Percentiles rank a stretch among this genome's conserved stretches.
phyloP scores from a whole-genome alignment of 2,329 filamentous ascomycete species.

The Dactylellina sp. region DNA sequence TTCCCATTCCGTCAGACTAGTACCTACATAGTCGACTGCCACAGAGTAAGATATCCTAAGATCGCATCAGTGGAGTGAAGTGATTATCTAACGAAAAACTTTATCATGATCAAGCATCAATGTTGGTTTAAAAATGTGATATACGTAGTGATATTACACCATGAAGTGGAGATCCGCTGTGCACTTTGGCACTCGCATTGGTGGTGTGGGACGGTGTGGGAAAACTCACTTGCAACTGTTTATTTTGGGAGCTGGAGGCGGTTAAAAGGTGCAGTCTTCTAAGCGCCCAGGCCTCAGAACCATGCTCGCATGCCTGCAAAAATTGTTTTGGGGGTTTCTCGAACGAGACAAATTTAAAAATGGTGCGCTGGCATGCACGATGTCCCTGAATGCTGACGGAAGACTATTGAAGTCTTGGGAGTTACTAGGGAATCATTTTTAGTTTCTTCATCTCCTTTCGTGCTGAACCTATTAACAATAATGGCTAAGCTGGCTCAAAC shows the following conservation, averaged over 20 bases:
- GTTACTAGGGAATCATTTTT: too few relatives aligned
- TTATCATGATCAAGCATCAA: not conserved
- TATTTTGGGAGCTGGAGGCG: conserved; percentile 55
- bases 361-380: conserved; percentile 37
- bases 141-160: not conserved
- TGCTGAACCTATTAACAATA: conserved; percentile 11
- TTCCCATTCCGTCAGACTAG: too few relatives aligned
- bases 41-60: too few relatives aligned
- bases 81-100: too few relatives aligned
- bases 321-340: conserved; percentile 27
- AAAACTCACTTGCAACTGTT: conserved; percentile 17
- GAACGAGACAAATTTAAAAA: conserved; percentile 26
- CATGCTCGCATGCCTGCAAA: conserved; percentile 40
- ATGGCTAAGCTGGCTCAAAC: not conserved
- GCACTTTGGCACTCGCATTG: conserved; percentile 28
- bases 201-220: conserved; percentile 29
- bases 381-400: conserved; percentile 19
- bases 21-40: too few relatives aligned
- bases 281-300: conserved; percentile 53
- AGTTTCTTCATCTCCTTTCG: too few relatives aligned
- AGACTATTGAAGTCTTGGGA: conserved; percentile 1
- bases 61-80: too few relatives aligned
- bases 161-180: conserved; percentile 3
- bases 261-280: conserved; percentile 47
- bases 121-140: not conserved